Conservation (phyloP, 768 basidiomycete species). For the Chiua virens region DNA sequence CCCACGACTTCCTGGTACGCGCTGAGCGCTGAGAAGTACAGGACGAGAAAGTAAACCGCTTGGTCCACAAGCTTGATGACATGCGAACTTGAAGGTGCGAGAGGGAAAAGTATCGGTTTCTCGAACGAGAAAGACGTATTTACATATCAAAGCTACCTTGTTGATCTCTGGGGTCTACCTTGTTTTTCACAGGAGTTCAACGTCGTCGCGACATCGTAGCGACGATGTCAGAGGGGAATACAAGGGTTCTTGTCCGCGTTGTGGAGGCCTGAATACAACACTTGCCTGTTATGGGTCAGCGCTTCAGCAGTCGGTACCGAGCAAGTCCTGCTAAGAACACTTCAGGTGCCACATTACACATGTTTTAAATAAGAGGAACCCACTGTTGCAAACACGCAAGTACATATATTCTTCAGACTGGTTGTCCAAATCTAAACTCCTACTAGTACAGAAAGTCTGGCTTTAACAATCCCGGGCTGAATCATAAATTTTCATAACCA, state of each 20-base stretch:
- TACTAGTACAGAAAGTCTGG: too few relatives aligned
- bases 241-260: conserved; percentile 19
- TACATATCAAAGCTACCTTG: conserved; percentile 17
- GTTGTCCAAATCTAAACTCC: too few relatives aligned
- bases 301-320: too few relatives aligned
- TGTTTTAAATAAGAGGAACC: too few relatives aligned
- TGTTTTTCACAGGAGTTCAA: conserved; percentile 19
- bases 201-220: conserved; percentile 21
- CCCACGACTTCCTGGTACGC: conserved; percentile 23
- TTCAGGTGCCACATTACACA: too few relatives aligned
- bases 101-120: conserved; percentile 6
- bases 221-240: conserved; percentile 19
- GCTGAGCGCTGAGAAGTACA: conserved; percentile 12
- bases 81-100: conserved; percentile 11
- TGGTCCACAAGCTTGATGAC: conserved; percentile 25
- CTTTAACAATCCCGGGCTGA: too few relatives aligned
- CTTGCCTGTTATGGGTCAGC: conserved; percentile 16
- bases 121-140: conserved; percentile 9
- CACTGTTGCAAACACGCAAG: too few relatives aligned
- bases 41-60: conserved; percentile 19
- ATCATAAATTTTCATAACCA: too few relatives aligned
- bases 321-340: too few relatives aligned
- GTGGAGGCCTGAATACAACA: conserved; percentile 21
- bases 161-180: conserved; percentile 16
- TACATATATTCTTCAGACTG: too few relatives aligned